phyloP scores from a whole-genome alignment of 495 filamentous ascomycete species.

The Xylaria sp. region DNA sequence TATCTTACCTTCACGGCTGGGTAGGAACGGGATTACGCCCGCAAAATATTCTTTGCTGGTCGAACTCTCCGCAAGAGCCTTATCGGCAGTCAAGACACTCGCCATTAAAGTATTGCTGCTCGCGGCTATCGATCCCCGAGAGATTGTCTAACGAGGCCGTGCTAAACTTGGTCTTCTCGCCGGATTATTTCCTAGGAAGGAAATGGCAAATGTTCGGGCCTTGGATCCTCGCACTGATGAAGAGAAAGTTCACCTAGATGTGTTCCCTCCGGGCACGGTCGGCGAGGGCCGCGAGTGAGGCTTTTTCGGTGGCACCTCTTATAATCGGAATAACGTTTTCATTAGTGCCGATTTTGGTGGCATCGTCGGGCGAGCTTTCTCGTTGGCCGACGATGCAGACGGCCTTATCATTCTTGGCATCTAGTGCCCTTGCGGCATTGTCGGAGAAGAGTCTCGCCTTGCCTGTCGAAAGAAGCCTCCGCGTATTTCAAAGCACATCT shows the following conservation, averaged over 20 bases:
- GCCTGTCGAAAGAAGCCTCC: not conserved
- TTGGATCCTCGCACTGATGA: not conserved
- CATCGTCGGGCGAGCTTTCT: not conserved
- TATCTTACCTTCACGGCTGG: not conserved
- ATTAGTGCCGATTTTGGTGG: not conserved
- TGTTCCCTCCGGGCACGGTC: not conserved
- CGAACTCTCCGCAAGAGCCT: not conserved
- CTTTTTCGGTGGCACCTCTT: not conserved
- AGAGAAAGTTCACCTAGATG: not conserved
- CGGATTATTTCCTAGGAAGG: not conserved
- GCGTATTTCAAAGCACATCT: not conserved
- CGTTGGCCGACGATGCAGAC: conserved; percentile 2
- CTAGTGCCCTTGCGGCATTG: not conserved
- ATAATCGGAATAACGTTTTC: not conserved
- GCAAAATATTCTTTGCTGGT: not conserved
- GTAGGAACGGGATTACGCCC: not conserved
- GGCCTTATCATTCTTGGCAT: not conserved
- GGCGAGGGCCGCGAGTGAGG: not conserved
- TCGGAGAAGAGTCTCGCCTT: not conserved
- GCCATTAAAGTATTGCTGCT: not conserved
- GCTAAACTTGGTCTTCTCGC: not conserved
- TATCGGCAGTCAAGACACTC: not conserved
- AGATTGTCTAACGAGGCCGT: not conserved
- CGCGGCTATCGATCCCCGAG: not conserved
- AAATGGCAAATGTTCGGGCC: not conserved